Evolutionary conservation across 805 yeast species (phyloP).

Genomic region (Cyberlindnera subsufficiens): DNA sequence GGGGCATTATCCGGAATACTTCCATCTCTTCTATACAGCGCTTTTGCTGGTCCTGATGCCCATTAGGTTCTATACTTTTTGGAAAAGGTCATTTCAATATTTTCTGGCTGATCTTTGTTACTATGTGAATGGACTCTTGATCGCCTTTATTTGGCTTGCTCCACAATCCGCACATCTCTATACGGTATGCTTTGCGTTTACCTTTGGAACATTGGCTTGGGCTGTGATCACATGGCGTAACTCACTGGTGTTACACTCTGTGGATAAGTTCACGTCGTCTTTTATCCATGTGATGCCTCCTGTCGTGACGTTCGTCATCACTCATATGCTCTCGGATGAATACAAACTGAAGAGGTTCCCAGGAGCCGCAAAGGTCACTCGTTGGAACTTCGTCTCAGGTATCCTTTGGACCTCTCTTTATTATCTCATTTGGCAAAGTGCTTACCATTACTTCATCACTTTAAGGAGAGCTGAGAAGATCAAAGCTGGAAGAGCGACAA

Average conservation of each 20-base stretch:
- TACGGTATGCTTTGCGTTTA: conserved; percentile 77
- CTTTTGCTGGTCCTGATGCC: conserved; percentile 69
- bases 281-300: conserved; percentile 93
- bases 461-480: conserved; percentile 73
- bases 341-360: conserved; percentile 59
- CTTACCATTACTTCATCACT: conserved; percentile 90
- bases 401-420: conserved; percentile 74
- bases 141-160: conserved; percentile 75
- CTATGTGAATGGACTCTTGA: conserved; percentile 69
- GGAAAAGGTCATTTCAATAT: conserved; percentile 73
- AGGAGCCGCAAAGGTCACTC: conserved; percentile 64
- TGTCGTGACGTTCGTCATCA: conserved; percentile 75
- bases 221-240: conserved; percentile 96
- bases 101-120: conserved; percentile 91
- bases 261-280: conserved; percentile 88
- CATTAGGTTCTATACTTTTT: conserved; percentile 75
- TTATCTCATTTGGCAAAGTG: conserved; percentile 84
- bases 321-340: conserved; percentile 58
- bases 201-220: conserved; percentile 85
- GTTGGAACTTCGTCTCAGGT: conserved; percentile 69
- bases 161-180: conserved; percentile 72
- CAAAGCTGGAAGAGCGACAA: conserved; percentile 78
- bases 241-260: conserved; percentile 83
- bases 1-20: conserved; percentile 70
- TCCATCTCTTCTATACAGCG: conserved; percentile 69